Conservation (phyloP, 345 rosid genomes). For the Salix udensis region DNA sequence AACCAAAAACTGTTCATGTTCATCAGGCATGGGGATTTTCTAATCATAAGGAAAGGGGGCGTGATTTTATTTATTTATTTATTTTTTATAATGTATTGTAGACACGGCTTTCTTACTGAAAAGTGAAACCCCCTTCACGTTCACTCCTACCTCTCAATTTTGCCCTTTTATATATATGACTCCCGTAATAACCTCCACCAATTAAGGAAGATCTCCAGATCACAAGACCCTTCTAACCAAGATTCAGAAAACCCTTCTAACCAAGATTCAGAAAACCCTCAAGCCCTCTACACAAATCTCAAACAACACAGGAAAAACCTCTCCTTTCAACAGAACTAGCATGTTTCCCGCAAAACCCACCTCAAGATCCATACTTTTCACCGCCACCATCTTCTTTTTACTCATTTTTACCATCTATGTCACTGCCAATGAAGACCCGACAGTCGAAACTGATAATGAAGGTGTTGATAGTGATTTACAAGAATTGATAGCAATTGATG, state of each 20-base stretch:
- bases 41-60: too few species aligned
- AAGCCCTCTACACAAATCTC: background rate
- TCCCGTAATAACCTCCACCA: slow-evolving; percentile 9
- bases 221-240: background rate
- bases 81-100: too few species aligned
- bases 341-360: slow-evolving; percentile 37
- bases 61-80: too few species aligned
- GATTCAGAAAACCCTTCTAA: background rate
- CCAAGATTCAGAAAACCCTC: background rate
- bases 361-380: slow-evolving; percentile 41
- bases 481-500: slow-evolving; percentile 66
- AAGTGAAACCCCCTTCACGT: background rate
- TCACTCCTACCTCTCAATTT: background rate
- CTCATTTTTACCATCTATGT: slow-evolving; percentile 27
- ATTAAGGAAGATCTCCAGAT: slow-evolving; percentile 25
- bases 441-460: slow-evolving; percentile 1
- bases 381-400: slow-evolving; percentile 39
- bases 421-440: slow-evolving; percentile 27
- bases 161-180: too few species aligned
- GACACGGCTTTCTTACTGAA: too few species aligned
- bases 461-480: slow-evolving; percentile 47
- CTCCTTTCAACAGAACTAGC: slow-evolving; percentile 11
- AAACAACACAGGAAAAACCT: background rate
- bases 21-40: too few species aligned
- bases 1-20: too few species aligned